Evolutionary conservation across 176 grass and related monocot genomes (phyloP).

Genomic region (Ensete glaucum): DNA sequence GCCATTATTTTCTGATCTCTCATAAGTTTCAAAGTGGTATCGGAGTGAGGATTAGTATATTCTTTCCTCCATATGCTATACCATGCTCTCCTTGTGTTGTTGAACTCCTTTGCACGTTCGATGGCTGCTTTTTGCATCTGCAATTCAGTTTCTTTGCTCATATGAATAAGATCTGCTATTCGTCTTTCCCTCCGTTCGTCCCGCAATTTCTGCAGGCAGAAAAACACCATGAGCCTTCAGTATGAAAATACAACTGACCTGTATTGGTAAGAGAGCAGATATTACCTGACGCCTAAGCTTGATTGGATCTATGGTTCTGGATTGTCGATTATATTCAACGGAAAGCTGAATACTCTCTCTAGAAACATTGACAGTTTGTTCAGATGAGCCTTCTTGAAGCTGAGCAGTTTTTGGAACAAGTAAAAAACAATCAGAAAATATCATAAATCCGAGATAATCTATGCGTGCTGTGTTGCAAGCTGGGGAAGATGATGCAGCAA

Average conservation of each 20-base stretch:
- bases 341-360: neutral
- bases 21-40: constrained; percentile 23
- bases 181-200: constrained; percentile 3
- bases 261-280: neutral
- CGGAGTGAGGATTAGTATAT: constrained; percentile 6
- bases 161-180: constrained; percentile 9
- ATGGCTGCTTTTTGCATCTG: constrained; percentile 23
- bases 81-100: neutral
- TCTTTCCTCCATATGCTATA: constrained; percentile 24
- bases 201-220: constrained; percentile 11
- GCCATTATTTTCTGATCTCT: constrained; percentile 28
- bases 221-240: neutral
- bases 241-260: neutral
- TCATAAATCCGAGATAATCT: neutral
- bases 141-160: constrained; percentile 18
- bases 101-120: constrained; percentile 17
- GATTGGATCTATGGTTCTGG: neutral
- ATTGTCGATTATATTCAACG: neutral
- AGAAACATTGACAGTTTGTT: neutral
- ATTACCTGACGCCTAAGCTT: constrained; percentile 8
- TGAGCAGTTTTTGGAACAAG: neutral
- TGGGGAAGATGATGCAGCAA: neutral
- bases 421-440: neutral
- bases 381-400: neutral
- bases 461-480: neutral